Conservation (phyloP, 192 early-diverging fungal species). For the Allomyces macrogynus region DNA sequence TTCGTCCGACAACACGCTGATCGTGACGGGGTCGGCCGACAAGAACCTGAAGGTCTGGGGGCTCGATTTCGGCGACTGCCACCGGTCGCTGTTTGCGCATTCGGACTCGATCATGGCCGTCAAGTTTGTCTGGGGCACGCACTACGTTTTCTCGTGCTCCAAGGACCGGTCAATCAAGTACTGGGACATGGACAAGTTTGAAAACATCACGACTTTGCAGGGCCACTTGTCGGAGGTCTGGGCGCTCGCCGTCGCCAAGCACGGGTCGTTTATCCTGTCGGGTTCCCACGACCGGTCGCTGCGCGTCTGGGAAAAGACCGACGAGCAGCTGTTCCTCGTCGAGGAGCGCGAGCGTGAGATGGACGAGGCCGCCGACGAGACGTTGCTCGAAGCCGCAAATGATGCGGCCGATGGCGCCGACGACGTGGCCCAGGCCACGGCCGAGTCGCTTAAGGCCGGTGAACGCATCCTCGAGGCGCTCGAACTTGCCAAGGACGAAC, state of each 20-base stretch:
- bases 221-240: constrained; percentile 89
- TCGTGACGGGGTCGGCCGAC: constrained; percentile 88
- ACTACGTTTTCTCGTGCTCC: constrained; percentile 82
- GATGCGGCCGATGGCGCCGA: constrained; percentile 21
- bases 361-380: constrained; percentile 72
- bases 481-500: constrained; percentile 70
- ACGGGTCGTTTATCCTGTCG: constrained; percentile 71
- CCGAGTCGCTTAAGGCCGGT: constrained; percentile 89
- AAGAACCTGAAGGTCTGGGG: constrained; percentile 99
- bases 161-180: constrained; percentile 83
- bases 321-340: constrained; percentile 84
- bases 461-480: constrained; percentile 85
- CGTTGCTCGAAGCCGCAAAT: constrained; percentile 31
- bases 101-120: constrained; percentile 74
- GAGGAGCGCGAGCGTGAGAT: constrained; percentile 90
- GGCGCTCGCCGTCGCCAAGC: constrained; percentile 73
- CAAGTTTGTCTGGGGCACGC: constrained; percentile 81
- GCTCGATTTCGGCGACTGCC: constrained; percentile 97
- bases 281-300: constrained; percentile 86
- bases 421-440: constrained; percentile 58
- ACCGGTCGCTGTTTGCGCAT: constrained; percentile 80
- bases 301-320: constrained; percentile 88
- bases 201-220: constrained; percentile 78
- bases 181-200: constrained; percentile 95
- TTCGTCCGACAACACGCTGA: constrained; percentile 73